A percentile compares a stretch with the other conserved stretches of the same genome.
Evolutionary conservation across 331 rosid genomes (phyloP).

Genomic region (Telfairia occidentalis): DNA sequence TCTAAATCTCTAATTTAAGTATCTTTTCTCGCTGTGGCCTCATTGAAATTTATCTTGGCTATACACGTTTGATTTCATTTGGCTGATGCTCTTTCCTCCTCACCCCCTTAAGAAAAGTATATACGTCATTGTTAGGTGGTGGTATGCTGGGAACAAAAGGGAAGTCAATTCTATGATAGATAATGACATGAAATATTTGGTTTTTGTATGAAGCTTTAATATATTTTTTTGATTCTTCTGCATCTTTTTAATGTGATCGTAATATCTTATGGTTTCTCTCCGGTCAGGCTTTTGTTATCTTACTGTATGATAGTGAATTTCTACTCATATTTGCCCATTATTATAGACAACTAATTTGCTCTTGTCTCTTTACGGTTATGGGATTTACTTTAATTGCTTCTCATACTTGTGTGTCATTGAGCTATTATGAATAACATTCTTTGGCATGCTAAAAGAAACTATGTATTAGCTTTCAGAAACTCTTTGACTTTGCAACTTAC

Average conservation of each 20-base stretch:
- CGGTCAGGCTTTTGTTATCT: neutral
- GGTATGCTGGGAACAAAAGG: no score
- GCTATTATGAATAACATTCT: neutral
- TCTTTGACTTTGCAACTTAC: neutral
- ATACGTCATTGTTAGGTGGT: neutral
- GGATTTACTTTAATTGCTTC: neutral
- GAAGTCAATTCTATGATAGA: neutral
- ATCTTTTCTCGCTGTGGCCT: neutral
- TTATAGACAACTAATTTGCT: neutral
- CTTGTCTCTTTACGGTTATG: neutral
- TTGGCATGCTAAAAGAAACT: neutral
- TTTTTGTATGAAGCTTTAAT: neutral
- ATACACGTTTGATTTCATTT: no score
- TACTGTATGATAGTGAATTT: neutral
- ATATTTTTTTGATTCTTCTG: neutral
- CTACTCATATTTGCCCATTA: neutral
- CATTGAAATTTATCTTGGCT: no score
- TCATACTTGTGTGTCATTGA: neutral
- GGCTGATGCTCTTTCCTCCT: neutral
- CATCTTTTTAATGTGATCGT: neutral
- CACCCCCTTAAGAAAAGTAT: neutral
- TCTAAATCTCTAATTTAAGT: neutral
- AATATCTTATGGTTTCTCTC: neutral
- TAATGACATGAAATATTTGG: neutral
- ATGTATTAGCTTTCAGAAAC: neutral